A percentile compares a stretch with the other conserved stretches of the same genome.
phyloP scores from a whole-genome alignment of 2,329 filamentous ascomycete genomes.

The Pseudopithomyces maydicus region DNA sequence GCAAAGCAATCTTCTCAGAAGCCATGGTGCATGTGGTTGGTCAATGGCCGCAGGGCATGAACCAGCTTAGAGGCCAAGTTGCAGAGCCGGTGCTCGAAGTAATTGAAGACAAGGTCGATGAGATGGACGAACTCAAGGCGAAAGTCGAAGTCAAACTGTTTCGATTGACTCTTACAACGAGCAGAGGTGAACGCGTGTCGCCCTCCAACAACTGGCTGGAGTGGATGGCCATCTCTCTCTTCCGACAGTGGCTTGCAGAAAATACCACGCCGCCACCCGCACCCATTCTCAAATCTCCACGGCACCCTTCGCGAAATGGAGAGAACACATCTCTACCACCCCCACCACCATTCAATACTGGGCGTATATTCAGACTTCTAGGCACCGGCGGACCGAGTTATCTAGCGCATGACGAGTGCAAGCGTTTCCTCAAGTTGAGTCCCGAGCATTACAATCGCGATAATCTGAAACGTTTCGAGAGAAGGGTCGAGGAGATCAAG shows the following conservation, averaged over 20 bases:
- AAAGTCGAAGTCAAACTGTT: slow-evolving; percentile 83
- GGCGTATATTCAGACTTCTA: slow-evolving; percentile 77
- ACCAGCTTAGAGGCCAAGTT: slow-evolving; percentile 72
- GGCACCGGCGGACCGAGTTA: slow-evolving; percentile 70
- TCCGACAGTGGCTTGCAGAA: slow-evolving; percentile 91
- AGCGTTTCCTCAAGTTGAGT: slow-evolving; percentile 82
- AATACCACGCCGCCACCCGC: slow-evolving; percentile 76
- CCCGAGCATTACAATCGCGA: slow-evolving; percentile 85
- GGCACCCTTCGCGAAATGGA: slow-evolving; percentile 37
- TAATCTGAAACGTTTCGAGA: slow-evolving; percentile 84
- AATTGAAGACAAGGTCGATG: slow-evolving; percentile 93
- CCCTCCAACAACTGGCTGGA: slow-evolving; percentile 82
- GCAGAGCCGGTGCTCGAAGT: slow-evolving; percentile 81
- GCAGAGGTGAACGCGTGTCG: slow-evolving; percentile 79
- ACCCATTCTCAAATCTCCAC: slow-evolving; percentile 54
- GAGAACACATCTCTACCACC: slow-evolving; percentile 30
- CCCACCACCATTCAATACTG: slow-evolving; percentile 62
- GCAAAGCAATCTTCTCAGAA: slow-evolving; percentile 75
- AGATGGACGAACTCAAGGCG: slow-evolving; percentile 81
- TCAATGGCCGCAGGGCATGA: slow-evolving; percentile 84
- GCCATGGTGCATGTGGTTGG: slow-evolving; percentile 92
- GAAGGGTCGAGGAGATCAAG: slow-evolving; percentile 87
- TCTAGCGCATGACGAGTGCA: slow-evolving; percentile 84
- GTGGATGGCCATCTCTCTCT: slow-evolving; percentile 86
- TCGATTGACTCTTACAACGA: slow-evolving; percentile 77